A percentile compares a stretch with the other conserved stretches of the same genome.
These are phyloP conservation scores for Striga hermonthica DNA, from an alignment of 305 asterid genomes.

Conservation along the genomic window DNA sequence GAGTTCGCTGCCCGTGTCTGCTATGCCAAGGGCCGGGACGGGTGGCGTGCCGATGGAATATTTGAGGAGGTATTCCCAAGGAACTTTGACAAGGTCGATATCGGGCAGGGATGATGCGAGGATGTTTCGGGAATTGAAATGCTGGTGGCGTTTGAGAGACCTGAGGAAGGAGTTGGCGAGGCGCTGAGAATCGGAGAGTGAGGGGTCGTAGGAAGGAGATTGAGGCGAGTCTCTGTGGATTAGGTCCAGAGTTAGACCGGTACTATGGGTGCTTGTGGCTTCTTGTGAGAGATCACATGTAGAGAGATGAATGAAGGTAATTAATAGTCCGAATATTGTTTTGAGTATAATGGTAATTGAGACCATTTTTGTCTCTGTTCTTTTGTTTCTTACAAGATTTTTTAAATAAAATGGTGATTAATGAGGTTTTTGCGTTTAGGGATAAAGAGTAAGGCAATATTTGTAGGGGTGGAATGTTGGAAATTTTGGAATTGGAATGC, in stretches of 20 bases:
- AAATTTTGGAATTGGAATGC: too few relatives aligned
- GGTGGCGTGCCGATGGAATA: slow-evolving; percentile 48
- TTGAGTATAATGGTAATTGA: background rate
- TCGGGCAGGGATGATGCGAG: background rate
- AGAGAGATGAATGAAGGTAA: too few relatives aligned
- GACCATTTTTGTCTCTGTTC: background rate
- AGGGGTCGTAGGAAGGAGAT: background rate
- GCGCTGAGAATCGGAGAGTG: background rate
- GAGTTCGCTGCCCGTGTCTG: slow-evolving; percentile 54
- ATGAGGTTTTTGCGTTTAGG: too few relatives aligned
- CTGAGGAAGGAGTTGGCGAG: background rate
- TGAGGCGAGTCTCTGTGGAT: slow-evolving; percentile 10
- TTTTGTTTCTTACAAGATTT: background rate
- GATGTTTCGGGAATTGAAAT: background rate
- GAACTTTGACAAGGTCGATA: background rate
- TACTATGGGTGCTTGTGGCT: background rate
- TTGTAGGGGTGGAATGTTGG: too few relatives aligned
- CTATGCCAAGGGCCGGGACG: slow-evolving; percentile 33
- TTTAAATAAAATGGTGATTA: too few relatives aligned
- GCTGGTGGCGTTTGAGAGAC: background rate
- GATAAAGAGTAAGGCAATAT: too few relatives aligned
- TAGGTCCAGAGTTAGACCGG: background rate
- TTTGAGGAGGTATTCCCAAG: slow-evolving; percentile 40
- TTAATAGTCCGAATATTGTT: background rate
- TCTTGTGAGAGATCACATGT: too few relatives aligned